Evolutionary conservation across 441 rosid species (phyloP).

Genomic region (Croton laevigatus): DNA sequence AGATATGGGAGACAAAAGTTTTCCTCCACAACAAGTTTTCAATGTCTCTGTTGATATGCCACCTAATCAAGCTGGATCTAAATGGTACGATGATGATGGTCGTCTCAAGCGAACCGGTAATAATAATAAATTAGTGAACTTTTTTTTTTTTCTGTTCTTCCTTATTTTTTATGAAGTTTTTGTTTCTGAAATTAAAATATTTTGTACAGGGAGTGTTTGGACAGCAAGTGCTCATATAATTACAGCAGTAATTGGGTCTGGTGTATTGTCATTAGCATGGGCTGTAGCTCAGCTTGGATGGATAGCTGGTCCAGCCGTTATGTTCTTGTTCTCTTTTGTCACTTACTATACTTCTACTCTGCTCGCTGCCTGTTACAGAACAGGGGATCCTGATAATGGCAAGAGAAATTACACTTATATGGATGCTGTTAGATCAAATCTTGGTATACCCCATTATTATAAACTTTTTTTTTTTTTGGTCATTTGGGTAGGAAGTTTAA

Average conservation of each 20-base stretch:
- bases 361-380: constrained; percentile 67
- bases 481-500: background rate
- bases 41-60: constrained; percentile 36
- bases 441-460: constrained; percentile 35
- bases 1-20: constrained; percentile 55
- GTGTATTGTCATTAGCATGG: constrained; percentile 80
- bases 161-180: too few species aligned
- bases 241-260: constrained; percentile 88
- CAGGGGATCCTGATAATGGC: constrained; percentile 64
- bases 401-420: constrained; percentile 79
- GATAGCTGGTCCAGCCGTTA: constrained; percentile 77
- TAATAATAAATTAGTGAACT: too few species aligned
- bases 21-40: constrained; percentile 32
- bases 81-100: constrained; percentile 71
- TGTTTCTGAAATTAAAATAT: too few species aligned
- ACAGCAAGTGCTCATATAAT: constrained; percentile 85
- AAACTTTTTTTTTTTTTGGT: background rate
- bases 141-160: background rate
- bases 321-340: constrained; percentile 68
- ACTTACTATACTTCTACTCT: constrained; percentile 71
- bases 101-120: constrained; percentile 67
- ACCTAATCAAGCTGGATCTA: constrained; percentile 34
- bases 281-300: constrained; percentile 88
- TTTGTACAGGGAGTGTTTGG: constrained; percentile 61
- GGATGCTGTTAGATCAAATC: constrained; percentile 66